Conservation (phyloP, 1,139 yeast species). For the Pichia sp. region DNA sequence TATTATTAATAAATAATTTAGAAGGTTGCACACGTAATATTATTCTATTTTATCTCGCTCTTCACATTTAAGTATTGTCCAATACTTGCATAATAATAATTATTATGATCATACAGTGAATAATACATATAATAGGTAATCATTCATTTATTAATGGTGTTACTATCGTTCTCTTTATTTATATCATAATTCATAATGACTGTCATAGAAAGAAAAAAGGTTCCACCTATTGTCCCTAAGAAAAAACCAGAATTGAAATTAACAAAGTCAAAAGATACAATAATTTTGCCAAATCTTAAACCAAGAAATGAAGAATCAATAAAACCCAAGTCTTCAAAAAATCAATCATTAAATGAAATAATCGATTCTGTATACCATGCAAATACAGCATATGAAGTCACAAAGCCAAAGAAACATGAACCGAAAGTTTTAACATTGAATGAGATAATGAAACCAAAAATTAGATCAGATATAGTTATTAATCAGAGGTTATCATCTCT, state of each 20-base stretch:
- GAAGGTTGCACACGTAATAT: too few relatives aligned
- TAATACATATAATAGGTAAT: too few relatives aligned
- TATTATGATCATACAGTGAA: too few relatives aligned
- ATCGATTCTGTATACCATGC: slow-evolving; percentile 7
- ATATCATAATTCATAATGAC: neutral
- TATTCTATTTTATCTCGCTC: too few relatives aligned
- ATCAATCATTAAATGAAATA: slow-evolving; percentile 2
- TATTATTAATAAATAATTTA: too few relatives aligned
- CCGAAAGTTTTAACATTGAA: slow-evolving; percentile 23
- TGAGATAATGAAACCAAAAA: slow-evolving; percentile 17
- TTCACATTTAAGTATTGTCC: too few relatives aligned
- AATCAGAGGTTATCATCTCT: neutral
- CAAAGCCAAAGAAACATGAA: slow-evolving; percentile 11
- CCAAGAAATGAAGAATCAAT: neutral
- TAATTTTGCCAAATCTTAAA: neutral
- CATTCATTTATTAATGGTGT: too few relatives aligned
- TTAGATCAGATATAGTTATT: slow-evolving; percentile 7
- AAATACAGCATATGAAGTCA: slow-evolving; percentile 7
- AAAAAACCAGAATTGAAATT: slow-evolving; percentile 9
- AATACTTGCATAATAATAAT: too few relatives aligned
- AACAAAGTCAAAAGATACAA: neutral
- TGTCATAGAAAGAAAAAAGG: slow-evolving; percentile 2
- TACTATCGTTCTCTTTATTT: too few relatives aligned
- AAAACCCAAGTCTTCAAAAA: neutral
- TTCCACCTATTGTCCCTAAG: slow-evolving; percentile 17